phyloP scores from a whole-genome alignment of 352 stramenopile species.

The Phytophthora foliorum region DNA sequence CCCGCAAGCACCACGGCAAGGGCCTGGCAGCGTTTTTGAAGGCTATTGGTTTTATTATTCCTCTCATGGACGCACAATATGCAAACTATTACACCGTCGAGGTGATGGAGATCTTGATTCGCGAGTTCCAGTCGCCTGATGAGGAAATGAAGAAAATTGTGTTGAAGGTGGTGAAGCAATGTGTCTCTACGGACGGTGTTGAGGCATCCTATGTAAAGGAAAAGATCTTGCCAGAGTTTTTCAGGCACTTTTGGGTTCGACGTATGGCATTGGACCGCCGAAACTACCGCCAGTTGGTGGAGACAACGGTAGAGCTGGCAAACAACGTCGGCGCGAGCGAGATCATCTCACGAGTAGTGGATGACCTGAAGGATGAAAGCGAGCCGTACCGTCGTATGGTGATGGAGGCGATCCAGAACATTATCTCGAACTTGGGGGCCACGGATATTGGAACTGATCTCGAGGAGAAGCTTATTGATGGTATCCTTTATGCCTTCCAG shows the following conservation, averaged over 20 bases:
- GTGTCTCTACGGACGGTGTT: slow-evolving; percentile 98
- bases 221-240: slow-evolving; percentile 99
- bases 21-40: slow-evolving; percentile 99
- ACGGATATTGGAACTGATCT: slow-evolving; percentile 97
- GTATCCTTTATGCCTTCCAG: slow-evolving; percentile 99
- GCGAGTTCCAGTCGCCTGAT: slow-evolving; percentile 98
- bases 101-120: slow-evolving; percentile 99
- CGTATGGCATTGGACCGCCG: slow-evolving; percentile 98
- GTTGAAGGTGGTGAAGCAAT: slow-evolving; percentile 98
- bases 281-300: slow-evolving; percentile 99
- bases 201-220: slow-evolving; percentile 98
- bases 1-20: slow-evolving; percentile 98
- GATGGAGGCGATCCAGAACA: slow-evolving; percentile 98
- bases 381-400: slow-evolving; percentile 99
- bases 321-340: slow-evolving; percentile 99
- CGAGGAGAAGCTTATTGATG: slow-evolving; percentile 99
- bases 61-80: slow-evolving; percentile 99
- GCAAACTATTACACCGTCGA: slow-evolving; percentile 99
- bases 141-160: slow-evolving; percentile 99
- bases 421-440: slow-evolving; percentile 98
- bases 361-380: slow-evolving; percentile 99
- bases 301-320: slow-evolving; percentile 98
- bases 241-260: slow-evolving; percentile 99
- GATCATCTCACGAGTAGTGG: slow-evolving; percentile 97
- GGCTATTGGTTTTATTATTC: slow-evolving; percentile 99